A percentile compares a stretch with the other conserved stretches of the same genome.
Conservation (phyloP, 1,284 basidiomycete genomes). For the Malassezia sympodialis region DNA sequence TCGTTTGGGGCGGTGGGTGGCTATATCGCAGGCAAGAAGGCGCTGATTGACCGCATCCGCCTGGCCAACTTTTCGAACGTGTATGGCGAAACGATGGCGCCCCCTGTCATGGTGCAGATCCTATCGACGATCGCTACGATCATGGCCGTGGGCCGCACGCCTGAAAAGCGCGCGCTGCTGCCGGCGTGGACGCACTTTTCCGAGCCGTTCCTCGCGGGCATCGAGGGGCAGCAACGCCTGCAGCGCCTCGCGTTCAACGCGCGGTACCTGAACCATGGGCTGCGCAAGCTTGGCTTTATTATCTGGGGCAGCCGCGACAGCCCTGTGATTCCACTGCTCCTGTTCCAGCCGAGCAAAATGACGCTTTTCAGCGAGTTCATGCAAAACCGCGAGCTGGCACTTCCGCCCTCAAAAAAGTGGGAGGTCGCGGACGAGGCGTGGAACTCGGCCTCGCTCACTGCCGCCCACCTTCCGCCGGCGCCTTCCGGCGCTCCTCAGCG, state of each 20-base stretch:
- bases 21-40: constrained; percentile 77
- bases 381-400: constrained; percentile 31
- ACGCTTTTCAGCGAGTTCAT: constrained; percentile 43
- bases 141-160: constrained; percentile 59
- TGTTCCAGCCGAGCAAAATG: constrained; percentile 69
- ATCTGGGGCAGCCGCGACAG: constrained; percentile 83
- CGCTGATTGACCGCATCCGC: constrained; percentile 70
- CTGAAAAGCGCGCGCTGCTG: constrained; percentile 34
- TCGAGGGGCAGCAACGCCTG: constrained; percentile 70
- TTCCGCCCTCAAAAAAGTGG: constrained; percentile 37
- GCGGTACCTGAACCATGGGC: constrained; percentile 75
- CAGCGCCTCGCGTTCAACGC: constrained; percentile 88
- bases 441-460: constrained; percentile 10
- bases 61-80: constrained; percentile 70
- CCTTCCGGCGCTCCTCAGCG: constrained; percentile 21
- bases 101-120: constrained; percentile 82
- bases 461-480: constrained; percentile 19
- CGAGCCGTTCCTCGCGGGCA: constrained; percentile 29
- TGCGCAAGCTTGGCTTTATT: constrained; percentile 91
- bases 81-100: constrained; percentile 84
- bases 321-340: constrained; percentile 81
- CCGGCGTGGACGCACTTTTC: constrained; percentile 40
- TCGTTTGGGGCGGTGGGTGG: constrained; percentile 96
- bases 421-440: constrained; percentile 13
- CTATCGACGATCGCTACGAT: constrained; percentile 87